Base-by-base conservation (phyloP, 192 early-diverging fungal genomes). In the Powellomyces hirtus region DNA sequence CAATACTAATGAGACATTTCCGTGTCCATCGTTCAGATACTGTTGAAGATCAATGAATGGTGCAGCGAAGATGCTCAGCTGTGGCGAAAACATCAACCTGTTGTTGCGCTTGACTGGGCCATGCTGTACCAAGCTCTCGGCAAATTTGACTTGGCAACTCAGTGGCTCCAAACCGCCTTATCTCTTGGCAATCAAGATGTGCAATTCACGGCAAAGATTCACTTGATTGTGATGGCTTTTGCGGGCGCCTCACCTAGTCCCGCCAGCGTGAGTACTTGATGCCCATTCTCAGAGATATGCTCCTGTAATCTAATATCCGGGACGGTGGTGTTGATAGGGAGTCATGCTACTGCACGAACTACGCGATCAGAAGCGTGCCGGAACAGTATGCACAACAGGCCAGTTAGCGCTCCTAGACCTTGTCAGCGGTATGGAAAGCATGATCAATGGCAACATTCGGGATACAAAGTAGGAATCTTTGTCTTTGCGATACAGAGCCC, bases 51-150 rank as follows among this genome's bases (percentile, higher is more conserved):
- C 22, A 44, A 26, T 6, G 38, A 64, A 64, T 72, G 62, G 70
- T 26, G 22, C 29, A 10, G 22, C 16, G 13, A 37, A 16, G 30
- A 64, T 27, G 4, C 55, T 5, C 6, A n/a, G 2, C 61, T 72
- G 16, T 59, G 52, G 70, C 31, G 29, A 46, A 40, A 29, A 16
- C 29, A 45, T 34, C 37, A 42, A 13, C 24, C 30, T 37, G 11
- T 63, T 13, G 38, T 65, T 4, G 18, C 52, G n/a, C 36, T 57
- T 1, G 56, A 65, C 29, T 72, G 70, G 70, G 70, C 53, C 5
- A 55, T 72, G 55, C 51, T 72, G 1, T 65, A 45, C 37, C 70
- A 58, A 42, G 55, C 70, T 7, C 37, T 44, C 1, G 62, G 62
- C 10, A 34, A 31, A 1, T 57, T 26, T 13, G 62, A 57, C 18